phyloP scores from a whole-genome alignment of 2,329 filamentous ascomycete species.

The Colletotrichum nymphaeae region DNA sequence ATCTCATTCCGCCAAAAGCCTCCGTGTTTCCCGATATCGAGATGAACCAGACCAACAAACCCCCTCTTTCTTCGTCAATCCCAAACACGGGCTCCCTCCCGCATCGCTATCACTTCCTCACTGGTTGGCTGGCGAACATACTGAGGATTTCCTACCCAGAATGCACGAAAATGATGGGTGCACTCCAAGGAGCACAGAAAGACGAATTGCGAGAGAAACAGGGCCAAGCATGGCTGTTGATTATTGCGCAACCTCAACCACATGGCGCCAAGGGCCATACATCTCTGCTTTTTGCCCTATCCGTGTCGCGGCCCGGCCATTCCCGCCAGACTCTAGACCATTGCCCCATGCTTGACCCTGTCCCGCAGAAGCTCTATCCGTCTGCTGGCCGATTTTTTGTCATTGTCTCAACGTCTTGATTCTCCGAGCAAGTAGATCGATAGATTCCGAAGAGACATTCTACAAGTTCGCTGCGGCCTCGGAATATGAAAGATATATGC shows the following conservation, averaged over 20 bases:
- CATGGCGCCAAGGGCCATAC: slow-evolving; percentile 23
- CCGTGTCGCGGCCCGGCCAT: background rate
- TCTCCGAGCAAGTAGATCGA: background rate
- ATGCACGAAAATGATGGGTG: background rate
- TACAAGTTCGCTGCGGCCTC: background rate
- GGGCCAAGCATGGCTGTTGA: background rate
- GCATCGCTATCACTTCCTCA: background rate
- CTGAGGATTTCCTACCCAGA: background rate
- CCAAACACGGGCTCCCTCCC: slow-evolving; percentile 19
- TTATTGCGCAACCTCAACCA: slow-evolving; percentile 14
- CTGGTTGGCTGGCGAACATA: slow-evolving; percentile 13
- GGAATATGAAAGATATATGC: background rate
- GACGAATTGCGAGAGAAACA: background rate
- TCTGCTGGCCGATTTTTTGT: background rate
- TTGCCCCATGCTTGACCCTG: slow-evolving; percentile 12
- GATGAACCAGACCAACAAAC: slow-evolving; percentile 7
- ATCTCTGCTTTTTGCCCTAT: slow-evolving; percentile 7
- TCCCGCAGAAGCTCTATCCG: background rate
- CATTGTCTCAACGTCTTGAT: background rate
- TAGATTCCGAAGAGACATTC: background rate
- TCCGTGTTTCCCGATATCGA: slow-evolving; percentile 20
- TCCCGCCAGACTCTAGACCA: slow-evolving; percentile 16
- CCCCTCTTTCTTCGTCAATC: slow-evolving; percentile 8
- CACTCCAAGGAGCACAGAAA: background rate
- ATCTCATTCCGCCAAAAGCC: slow-evolving; percentile 26